phyloP scores from a whole-genome alignment of 495 filamentous ascomycete species.

The Penicillium argentinense region DNA sequence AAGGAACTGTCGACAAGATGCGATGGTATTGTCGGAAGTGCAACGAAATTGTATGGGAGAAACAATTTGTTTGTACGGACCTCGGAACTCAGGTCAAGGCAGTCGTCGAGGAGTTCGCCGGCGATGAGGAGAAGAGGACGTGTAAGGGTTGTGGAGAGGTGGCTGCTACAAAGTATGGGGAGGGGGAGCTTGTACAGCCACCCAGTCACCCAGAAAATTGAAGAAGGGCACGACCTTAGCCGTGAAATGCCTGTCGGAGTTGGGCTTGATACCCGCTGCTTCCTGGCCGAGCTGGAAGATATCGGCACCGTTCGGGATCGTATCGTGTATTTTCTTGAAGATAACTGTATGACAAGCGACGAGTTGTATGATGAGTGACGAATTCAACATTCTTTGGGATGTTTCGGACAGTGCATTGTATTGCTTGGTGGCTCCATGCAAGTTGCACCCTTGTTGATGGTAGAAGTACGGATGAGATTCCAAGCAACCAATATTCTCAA shows the following conservation, averaged over 20 bases:
- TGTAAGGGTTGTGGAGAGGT: slow-evolving; percentile 78
- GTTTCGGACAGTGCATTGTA: too few species aligned
- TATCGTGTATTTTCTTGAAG: too few species aligned
- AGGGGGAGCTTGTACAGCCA: slow-evolving; percentile 47
- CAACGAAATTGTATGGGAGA: slow-evolving; percentile 76
- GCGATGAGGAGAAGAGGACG: slow-evolving; percentile 66
- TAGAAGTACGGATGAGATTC: too few species aligned
- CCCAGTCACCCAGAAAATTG: slow-evolving; percentile 33
- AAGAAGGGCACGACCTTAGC: neutral
- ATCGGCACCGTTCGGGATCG: too few species aligned
- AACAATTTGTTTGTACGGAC: slow-evolving; percentile 83
- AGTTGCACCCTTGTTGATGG: too few species aligned
- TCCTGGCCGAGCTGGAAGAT: too few species aligned
- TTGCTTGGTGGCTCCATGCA: too few species aligned
- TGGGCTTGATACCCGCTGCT: too few species aligned
- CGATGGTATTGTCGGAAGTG: slow-evolving; percentile 79
- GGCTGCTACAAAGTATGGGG: slow-evolving; percentile 50
- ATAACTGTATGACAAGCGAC: too few species aligned
- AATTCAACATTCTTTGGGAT: slow-evolving; percentile 4
- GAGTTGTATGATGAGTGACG: slow-evolving; percentile 15
- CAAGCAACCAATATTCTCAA: too few species aligned
- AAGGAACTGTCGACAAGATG: slow-evolving; percentile 70
- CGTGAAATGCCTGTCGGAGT: too few species aligned
- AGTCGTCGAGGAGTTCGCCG: slow-evolving; percentile 82
- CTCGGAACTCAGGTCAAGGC: slow-evolving; percentile 96